Percentiles rank a stretch among this genome's conserved stretches.
Conservation (phyloP, 225 moss, liverwort and hornwort genomes). For the Takakia lepidozioides region DNA sequence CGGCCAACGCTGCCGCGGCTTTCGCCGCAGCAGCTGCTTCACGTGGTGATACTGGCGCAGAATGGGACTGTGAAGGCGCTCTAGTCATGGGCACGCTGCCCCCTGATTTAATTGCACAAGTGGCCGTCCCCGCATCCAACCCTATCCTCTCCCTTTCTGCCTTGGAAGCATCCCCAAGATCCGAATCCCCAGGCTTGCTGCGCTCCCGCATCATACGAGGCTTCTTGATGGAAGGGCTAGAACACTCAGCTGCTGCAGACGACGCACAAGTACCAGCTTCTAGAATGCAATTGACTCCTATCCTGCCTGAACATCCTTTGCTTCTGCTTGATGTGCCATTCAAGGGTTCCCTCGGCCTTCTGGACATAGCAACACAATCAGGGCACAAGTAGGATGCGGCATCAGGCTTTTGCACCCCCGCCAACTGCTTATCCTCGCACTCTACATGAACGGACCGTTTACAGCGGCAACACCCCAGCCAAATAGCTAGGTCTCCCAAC, state of each 20-base stretch:
- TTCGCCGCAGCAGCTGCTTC: slow-evolving; percentile 64
- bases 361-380: slow-evolving; percentile 62
- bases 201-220: slow-evolving; percentile 59
- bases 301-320: slow-evolving; percentile 29
- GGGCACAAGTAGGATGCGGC: slow-evolving; percentile 49
- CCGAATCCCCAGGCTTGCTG: slow-evolving; percentile 33
- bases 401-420: slow-evolving; percentile 24
- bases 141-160: slow-evolving; percentile 24
- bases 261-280: slow-evolving; percentile 39
- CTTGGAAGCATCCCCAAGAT: slow-evolving; percentile 25
- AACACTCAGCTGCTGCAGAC: slow-evolving; percentile 41
- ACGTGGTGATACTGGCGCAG: slow-evolving; percentile 28
- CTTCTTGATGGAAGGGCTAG: slow-evolving; percentile 69
- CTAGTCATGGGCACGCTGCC: slow-evolving; percentile 17
- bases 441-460: slow-evolving; percentile 75
- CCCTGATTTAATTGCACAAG: slow-evolving; percentile 3
- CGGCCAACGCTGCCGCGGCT: slow-evolving; percentile 53
- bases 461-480: slow-evolving; percentile 69
- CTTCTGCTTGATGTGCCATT: slow-evolving; percentile 46
- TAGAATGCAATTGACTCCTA: slow-evolving; percentile 30
- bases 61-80: slow-evolving; percentile 12
- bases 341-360: slow-evolving; percentile 37
- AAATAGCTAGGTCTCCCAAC: slow-evolving; percentile 50
- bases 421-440: slow-evolving; percentile 55
- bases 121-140: too few species aligned